Base-by-base conservation (phyloP, 2,329 filamentous ascomycete species). In the Cercospora sojina region DNA sequence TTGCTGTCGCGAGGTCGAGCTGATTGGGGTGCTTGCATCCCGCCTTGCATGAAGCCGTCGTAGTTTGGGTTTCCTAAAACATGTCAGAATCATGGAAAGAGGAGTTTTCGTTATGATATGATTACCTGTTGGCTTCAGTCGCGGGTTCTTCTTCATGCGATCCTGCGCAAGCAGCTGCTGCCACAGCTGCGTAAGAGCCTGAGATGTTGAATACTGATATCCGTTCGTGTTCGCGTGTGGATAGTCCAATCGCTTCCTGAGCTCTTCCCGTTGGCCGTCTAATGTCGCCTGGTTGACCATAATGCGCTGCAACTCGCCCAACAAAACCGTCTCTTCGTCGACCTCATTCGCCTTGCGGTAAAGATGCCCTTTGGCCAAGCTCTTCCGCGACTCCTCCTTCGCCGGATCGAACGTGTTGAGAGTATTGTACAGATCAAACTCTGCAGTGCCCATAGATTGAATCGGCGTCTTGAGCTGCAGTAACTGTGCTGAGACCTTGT, bases 231-330 rank as follows among this genome's bases (percentile, higher is more conserved):
- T 90, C 77, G 66, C 74, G 25, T 84, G 82, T 0, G 93, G 93
- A 69, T 92, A 91, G 75, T 97, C 94, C 10, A 99, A 88, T 61
- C 94, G 87, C 23, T 69, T 69, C 88, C 87, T 80, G 94, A 97
- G 53, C 96, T 86, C 77, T 62, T 90, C 88, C 63, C 95, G 90
- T 76, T 97, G 93, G 71, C 92, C 89, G 76, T 96, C 92, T 75
- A 98, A 90, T 65, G 88, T 89, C 72, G 95, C 91, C 70, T 93
- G 91, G 67, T 93, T 89, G 69, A 91, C 89, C 74, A 96, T 87
- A 71, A 99, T 98, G 66, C 95, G 90, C 75, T 96, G 93, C 64
- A 99, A 87, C 77, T 99, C 95, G 66, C 94, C 86, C 18, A 99
- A 85, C 2, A 99, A 82, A 35, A 92, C 90, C 73, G 96, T 91